Evolutionary conservation across 179 eudicot genomes (phyloP).

Genomic region (Silene coronaria): DNA sequence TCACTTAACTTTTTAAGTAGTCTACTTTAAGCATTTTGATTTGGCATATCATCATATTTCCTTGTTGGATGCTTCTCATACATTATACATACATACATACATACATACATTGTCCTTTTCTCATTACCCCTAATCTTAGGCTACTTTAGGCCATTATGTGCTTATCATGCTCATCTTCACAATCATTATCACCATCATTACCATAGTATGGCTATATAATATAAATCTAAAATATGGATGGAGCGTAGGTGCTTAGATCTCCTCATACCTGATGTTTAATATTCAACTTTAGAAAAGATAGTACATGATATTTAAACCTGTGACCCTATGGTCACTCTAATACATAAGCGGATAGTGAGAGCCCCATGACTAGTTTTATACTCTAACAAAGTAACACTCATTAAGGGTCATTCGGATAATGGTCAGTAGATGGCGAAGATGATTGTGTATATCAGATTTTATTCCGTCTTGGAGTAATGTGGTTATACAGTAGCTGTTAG

Average conservation of each 20-base stretch:
- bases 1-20: constrained; percentile 19
- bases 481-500: neutral
- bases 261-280: too few relatives aligned
- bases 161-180: constrained; percentile 7
- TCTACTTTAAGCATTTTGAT: constrained; percentile 10
- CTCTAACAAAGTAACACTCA: too few relatives aligned
- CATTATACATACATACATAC: too few relatives aligned
- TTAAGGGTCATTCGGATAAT: too few relatives aligned
- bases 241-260: too few relatives aligned
- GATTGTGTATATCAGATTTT: neutral
- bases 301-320: too few relatives aligned
- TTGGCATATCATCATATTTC: constrained; percentile 11
- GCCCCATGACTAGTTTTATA: too few relatives aligned
- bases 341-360: too few relatives aligned
- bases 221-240: too few relatives aligned
- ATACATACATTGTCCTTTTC: constrained; percentile 13
- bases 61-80: constrained; percentile 19
- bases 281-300: too few relatives aligned
- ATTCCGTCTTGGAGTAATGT: neutral
- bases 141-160: constrained; percentile 8
- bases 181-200: constrained; percentile 20
- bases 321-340: too few relatives aligned
- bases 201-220: neutral
- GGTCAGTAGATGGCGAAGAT: neutral
- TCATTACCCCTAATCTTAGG: constrained; percentile 3